Conservation (phyloP, 1,284 basidiomycete genomes). For the Trichosporon asahii region DNA sequence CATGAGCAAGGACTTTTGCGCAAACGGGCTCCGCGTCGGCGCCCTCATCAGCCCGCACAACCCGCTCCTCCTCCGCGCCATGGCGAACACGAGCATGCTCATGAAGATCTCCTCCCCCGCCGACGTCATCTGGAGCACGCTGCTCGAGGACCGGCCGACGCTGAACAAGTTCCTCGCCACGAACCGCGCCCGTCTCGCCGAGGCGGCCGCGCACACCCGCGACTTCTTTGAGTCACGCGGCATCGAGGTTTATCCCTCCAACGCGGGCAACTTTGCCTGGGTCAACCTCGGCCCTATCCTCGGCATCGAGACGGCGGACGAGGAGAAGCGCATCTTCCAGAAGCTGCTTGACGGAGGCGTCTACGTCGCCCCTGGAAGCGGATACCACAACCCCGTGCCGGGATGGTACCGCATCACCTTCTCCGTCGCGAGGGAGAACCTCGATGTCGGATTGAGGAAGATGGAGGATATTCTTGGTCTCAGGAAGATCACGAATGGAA, state of each 20-base stretch:
- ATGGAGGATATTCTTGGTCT: conserved; percentile 34
- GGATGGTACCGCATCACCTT: conserved; percentile 49
- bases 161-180: conserved; percentile 38
- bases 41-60: conserved; percentile 52
- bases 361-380: conserved; percentile 46
- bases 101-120: conserved; percentile 49
- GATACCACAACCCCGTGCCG: conserved; percentile 40
- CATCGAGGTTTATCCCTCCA: conserved; percentile 42
- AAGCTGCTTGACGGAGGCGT: conserved; percentile 46
- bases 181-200: conserved; percentile 39
- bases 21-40: conserved; percentile 53
- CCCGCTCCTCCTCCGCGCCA: conserved; percentile 47
- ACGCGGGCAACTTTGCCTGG: conserved; percentile 51
- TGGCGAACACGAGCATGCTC: conserved; percentile 47
- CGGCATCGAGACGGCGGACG: conserved; percentile 34
- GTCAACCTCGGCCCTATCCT: conserved; percentile 41
- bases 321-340: conserved; percentile 49
- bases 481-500: background rate
- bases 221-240: conserved; percentile 45
- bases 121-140: conserved; percentile 47
- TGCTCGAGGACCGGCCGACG: conserved; percentile 32
- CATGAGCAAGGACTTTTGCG: conserved; percentile 54
- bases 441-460: conserved; percentile 39
- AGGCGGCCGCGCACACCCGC: conserved; percentile 41
- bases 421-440: conserved; percentile 41